Conservation (phyloP, 2,329 filamentous ascomycete species). For the Fusarium sp. region DNA sequence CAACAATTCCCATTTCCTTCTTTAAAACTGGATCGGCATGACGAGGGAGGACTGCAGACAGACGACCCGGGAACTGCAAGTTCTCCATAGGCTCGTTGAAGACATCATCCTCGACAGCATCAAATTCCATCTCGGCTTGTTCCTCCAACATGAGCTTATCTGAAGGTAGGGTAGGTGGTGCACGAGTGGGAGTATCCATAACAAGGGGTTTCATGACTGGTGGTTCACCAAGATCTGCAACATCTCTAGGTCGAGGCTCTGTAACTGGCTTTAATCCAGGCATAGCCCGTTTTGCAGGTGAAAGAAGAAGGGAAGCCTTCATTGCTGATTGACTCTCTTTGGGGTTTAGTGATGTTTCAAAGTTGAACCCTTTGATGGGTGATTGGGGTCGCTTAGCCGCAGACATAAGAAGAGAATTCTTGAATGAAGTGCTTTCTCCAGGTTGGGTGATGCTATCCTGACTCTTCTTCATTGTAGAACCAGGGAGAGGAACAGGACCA, state of each 20-base stretch:
- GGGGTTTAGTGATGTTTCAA: conserved; percentile 46
- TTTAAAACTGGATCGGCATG: conserved; percentile 57
- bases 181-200: conserved; percentile 50
- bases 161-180: conserved; percentile 50
- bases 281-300: conserved; percentile 64
- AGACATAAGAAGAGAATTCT: conserved; percentile 62
- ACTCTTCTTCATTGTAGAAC: conserved; percentile 51
- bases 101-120: conserved; percentile 49
- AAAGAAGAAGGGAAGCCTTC: conserved; percentile 63
- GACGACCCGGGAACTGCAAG: conserved; percentile 60
- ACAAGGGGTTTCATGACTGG: conserved; percentile 56
- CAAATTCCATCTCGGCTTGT: conserved; percentile 41
- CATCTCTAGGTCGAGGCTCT: conserved; percentile 46
- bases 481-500: conserved; percentile 50
- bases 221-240: conserved; percentile 45
- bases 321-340: conserved; percentile 56
- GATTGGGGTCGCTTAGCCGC: conserved; percentile 65
- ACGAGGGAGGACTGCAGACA: conserved; percentile 61
- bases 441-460: conserved; percentile 23
- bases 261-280: conserved; percentile 53
- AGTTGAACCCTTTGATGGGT: conserved; percentile 56
- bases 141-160: conserved; percentile 57
- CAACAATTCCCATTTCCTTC: conserved; percentile 51
- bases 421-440: conserved; percentile 53
- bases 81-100: conserved; percentile 53